Evolutionary conservation across 306 rosid species (phyloP), one percentile per base, ranked within the genome.

Genomic region (Crotalaria pallida): DNA sequence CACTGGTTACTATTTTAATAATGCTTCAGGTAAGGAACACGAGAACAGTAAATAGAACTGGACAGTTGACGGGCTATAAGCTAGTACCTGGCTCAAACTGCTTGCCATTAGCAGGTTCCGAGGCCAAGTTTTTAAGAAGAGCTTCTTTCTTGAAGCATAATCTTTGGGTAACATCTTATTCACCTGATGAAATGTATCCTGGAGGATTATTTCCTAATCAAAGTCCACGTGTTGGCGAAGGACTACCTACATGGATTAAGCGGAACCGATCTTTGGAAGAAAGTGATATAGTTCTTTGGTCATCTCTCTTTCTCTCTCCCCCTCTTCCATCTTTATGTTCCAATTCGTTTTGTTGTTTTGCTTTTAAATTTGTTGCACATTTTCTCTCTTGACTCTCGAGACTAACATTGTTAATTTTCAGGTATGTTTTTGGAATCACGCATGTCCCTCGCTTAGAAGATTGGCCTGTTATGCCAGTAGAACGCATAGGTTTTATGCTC

Each of bases 381-480:
- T 16, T 11, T 17, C 38, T 68, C 47, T 9, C 19, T 23, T 36
- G 43, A 36, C 43, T 5, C 43, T 29, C 1, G 71, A n/a, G 56
- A 69, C 33, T 65, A 38, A 67, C 24, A 44, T 34, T 47, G 43
- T 27, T 10, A 48, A 48, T 77, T 67, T 33, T 40, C 81, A 86
- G 97, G 97, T 88, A 90, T 40, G 82, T 86, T 7, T 88, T 90
- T 49, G 97, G 96, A 69, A 83, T 88, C 22, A 84, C 92, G n/a
- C 90, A 84, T 12, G 63, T 88, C 62, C 97, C 97, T 58, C 85
- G 92, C 11, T 69, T 88, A 27, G 96, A 91, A 80, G 96, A 91
- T 57, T 88, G 97, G 97, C 97, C 92, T 44, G 97, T 90, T 58
- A 90, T 88, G 96, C 92, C 92, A 3, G 92, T 84, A 77, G 97